Evolutionary conservation across 805 yeast genomes (phyloP).

Genomic region (Saturnispora zaruensis): DNA sequence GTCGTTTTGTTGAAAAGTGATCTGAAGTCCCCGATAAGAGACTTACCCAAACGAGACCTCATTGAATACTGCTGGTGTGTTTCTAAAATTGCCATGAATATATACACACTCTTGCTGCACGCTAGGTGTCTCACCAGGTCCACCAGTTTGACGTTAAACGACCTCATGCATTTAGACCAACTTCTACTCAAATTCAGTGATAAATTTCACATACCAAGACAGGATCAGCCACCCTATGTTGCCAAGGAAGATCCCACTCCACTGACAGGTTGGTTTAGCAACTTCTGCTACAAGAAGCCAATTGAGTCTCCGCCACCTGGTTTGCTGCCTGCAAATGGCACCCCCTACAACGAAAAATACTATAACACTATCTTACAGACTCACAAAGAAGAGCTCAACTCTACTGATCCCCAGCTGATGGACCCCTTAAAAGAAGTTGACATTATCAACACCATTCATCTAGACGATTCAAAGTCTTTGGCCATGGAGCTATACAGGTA

Average conservation of each 20-base stretch:
- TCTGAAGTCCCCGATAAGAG: not conserved
- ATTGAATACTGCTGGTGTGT: constrained; percentile 6
- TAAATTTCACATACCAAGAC: not conserved
- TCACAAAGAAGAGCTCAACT: not conserved
- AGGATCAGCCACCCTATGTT: not conserved
- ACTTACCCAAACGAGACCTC: constrained; percentile 1
- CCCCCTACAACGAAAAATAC: not conserved
- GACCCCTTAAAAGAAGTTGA: not conserved
- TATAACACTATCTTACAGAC: not conserved
- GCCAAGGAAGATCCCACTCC: not conserved
- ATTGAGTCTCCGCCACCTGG: not conserved
- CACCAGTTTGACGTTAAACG: not conserved
- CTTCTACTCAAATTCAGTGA: not conserved
- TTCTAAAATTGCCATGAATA: constrained; percentile 6
- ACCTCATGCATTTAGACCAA: not conserved
- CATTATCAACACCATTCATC: not conserved
- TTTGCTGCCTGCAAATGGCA: not conserved
- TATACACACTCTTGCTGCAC: not conserved
- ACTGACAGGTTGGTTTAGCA: not conserved
- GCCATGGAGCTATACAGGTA: not conserved
- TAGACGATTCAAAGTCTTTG: not conserved
- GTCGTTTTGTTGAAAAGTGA: not conserved
- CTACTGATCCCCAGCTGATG: not conserved
- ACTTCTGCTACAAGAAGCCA: not conserved
- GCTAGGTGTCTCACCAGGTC: not conserved